Evolutionary conservation across 768 basidiomycete genomes (phyloP), one percentile per base, ranked within the genome.

Genomic region (Russula compacta): DNA sequence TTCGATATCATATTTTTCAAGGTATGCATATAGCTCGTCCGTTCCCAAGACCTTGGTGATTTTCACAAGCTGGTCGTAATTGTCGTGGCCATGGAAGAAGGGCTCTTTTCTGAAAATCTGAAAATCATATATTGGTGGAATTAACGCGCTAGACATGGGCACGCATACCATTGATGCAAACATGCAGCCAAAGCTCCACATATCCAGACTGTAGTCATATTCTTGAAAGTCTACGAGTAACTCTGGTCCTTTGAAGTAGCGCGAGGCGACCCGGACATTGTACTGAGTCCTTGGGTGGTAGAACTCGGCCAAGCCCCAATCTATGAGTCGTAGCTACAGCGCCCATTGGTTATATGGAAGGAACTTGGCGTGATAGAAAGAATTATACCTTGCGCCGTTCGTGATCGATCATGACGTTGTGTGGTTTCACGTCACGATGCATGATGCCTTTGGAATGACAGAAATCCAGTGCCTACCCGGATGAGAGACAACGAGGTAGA

Each of bases 181-280:
- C 93, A 95, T 98, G 72, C 95, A 98, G 17, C 95, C 95, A 70
- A 90, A 86, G 76, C 92, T 94, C 95, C 95, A 98, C 92, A 98
- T 92, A 73, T 98, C 95, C 68, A 98, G 75, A 73, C 89, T 92
- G 72, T 97, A 97, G 73, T 98, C 95, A 67, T 98, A 98, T 72
- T 97, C 93, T 73, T 97, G 95, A 78, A 97, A 98, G 73, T 98
- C 95, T 61, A 98, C 94, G 59, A 98, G 78, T 59, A 98, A 78
- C 74, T 98, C 95, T 6, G 95, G 95, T 1, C 95, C 95, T 72
- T 98, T 98, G 80, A 97, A 98, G 78, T 98, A 98, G 68, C 95
- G 83, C 39, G 91, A 94, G 4, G 95, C 95, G 44, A 98, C 95
- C 42, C 95, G 87, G 67, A 98, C 95, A 68, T 98, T 98, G 79